Evolutionary conservation across 1,139 yeast genomes (phyloP), one percentile per base, ranked within the genome.

Genomic region (Hyphopichia fennica): DNA sequence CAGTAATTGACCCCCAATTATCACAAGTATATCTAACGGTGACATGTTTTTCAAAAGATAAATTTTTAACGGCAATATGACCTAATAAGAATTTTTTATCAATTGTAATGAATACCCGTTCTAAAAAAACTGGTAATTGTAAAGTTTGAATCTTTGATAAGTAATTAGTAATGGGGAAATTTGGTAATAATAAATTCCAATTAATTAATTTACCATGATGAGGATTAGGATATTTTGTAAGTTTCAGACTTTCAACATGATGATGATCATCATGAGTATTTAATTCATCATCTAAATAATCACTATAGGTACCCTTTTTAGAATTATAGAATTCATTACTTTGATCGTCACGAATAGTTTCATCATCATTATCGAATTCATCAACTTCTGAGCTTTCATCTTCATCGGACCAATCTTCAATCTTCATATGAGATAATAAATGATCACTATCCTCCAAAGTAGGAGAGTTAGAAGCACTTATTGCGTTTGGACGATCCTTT

Each of bases 401-500:
- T 32, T 43, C 49, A 23, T 52, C 58, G 25, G 50, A 54, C 19
- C 49, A 60, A 37, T 31, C 41, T 37, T 48, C 51, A 5, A 41
- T 34, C 34, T 41, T 37, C 34, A 45, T 27, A 8, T 37, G 34
- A 11, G 47, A 43, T 37, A 56, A 41, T n/a, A 48, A 45, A n/a
- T 57, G 52, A 11, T 55, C 57, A 15, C 45, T 45, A 8, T 51
- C 52, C 30, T 54, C 63, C 17, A 67, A 50, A 3, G 69, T 62
- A 0, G 93, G 91, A 0, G 89, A 80, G 45, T 77, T 77, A 34
- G 75, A 70, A 2, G 84, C 85, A 40, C 86, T 79, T 19, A 88
- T 87, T 1, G 95, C 90, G 2, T 79, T 69, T 16, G 96, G 96
- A 41, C 75, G 77, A 57, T 88, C 96, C 37, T 77, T 70, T 52